Conservation (phyloP, 345 rosid species). For the Syzygium aqueum region DNA sequence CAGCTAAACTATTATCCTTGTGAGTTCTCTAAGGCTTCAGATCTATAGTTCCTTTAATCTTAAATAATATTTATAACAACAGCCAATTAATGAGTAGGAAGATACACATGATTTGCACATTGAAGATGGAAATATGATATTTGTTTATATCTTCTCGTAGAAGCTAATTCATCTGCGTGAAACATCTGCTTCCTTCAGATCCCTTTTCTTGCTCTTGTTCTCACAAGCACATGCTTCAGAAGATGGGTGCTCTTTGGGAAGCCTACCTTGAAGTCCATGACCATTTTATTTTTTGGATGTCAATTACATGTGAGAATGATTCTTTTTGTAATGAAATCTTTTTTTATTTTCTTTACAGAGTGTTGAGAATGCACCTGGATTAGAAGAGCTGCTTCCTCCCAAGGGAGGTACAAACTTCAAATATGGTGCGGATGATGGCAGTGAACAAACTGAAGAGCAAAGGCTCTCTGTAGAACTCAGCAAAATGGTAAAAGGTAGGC, state of each 20-base stretch:
- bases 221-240: neutral
- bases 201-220: neutral
- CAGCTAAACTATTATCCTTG: neutral
- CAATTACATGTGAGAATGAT: neutral
- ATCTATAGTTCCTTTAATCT: neutral
- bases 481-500: conserved; percentile 82
- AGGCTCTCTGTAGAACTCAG: conserved; percentile 60
- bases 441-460: conserved; percentile 64
- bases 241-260: neutral
- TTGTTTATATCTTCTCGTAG: neutral
- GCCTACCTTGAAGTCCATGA: neutral
- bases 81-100: neutral
- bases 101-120: neutral
- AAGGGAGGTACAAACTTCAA: conserved; percentile 66
- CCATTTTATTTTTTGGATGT: neutral
- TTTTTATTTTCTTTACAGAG: conserved; percentile 35
- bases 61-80: neutral
- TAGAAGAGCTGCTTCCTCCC: conserved; percentile 90
- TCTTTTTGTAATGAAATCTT: neutral
- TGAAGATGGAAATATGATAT: neutral
- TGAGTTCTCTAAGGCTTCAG: neutral
- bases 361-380: conserved; percentile 75
- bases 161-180: neutral
- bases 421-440: conserved; percentile 53
- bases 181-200: neutral